These are phyloP conservation scores for Naganishia randhawae DNA, from an alignment of 768 basidiomycete species.

Conservation along the genomic window DNA sequence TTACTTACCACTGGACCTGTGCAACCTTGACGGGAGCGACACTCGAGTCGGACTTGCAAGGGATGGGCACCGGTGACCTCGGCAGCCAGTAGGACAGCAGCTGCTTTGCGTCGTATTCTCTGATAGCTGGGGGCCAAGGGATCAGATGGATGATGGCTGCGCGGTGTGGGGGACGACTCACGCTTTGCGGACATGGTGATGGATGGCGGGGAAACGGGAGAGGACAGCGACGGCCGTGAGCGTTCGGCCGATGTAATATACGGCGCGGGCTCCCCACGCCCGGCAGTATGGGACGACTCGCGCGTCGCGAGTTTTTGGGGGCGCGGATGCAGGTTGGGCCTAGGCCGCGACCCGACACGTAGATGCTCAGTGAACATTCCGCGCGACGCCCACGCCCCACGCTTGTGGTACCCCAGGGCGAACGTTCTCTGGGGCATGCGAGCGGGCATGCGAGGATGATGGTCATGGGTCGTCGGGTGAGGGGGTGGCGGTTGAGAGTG, in stretches of 20 bases:
- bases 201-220: not conserved
- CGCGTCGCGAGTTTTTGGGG: not conserved
- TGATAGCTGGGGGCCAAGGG: slow-evolving; percentile 61
- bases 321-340: not conserved
- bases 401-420: too few species aligned
- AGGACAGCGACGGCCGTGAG: not conserved
- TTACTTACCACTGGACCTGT: slow-evolving; percentile 51
- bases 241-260: slow-evolving; percentile 4
- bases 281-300: not conserved
- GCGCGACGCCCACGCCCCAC: not conserved
- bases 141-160: not conserved
- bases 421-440: not conserved
- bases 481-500: too few species aligned
- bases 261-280: not conserved
- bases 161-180: slow-evolving; percentile 29
- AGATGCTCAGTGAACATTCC: not conserved
- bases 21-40: slow-evolving; percentile 65
- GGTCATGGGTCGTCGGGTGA: not conserved
- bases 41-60: slow-evolving; percentile 57
- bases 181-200: slow-evolving; percentile 49
- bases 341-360: not conserved
- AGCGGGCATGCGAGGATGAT: not conserved
- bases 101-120: slow-evolving; percentile 98
- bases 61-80: slow-evolving; percentile 69
- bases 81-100: slow-evolving; percentile 95